Base-by-base conservation (phyloP, 1,284 basidiomycete species). In the Sphagnurus paluster region DNA sequence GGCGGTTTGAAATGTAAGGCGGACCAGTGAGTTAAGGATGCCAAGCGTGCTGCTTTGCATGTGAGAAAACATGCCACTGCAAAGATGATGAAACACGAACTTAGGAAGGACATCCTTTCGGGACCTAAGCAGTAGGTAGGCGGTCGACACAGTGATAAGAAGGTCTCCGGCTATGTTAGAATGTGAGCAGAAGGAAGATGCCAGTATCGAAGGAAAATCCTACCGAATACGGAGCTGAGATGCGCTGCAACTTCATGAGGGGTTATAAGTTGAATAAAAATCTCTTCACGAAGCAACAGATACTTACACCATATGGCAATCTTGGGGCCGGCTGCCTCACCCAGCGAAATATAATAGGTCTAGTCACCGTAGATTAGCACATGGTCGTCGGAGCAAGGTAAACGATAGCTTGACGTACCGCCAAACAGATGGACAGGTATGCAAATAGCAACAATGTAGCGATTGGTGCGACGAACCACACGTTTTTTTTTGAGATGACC, bases 1-100 rank as follows among this genome's bases (percentile, higher is more conserved):
- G 9, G 62, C 63, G 13, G 64, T 64, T 44, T 66, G 61, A 47
- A 66, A 68, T 0, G 67, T 66, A 19, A 69, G 52, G n/a, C 61
- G 61, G n/a, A 67, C 54, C 30, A 70, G 61, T 2, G 62, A 48
- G 25, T 52, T 54, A 35, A 69, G 58, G 17, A 65, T 33, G 16
- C 59, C 57, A 17, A 59, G 56, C 5, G 60, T 63, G 48, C 56
- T 60, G 37, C 23, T 9, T 28, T 9, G 19, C 11, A 8, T 25
- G 29, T n/a, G 13, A 6, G 39, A 26, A n/a, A 13, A n/a, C 14
- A 4, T 20, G 20, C 13, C 7, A 16, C 8, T 5, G 4, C 26
- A 33, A 42, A 16, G 8, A 20, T 3, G n/a, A 25, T 5, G 19
- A 23, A 16, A 19, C 5, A 44, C 56, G 43, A 35, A 65, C 61